Conservation (phyloP, 2,329 filamentous ascomycete genomes). For the Exophiala mesophila region DNA sequence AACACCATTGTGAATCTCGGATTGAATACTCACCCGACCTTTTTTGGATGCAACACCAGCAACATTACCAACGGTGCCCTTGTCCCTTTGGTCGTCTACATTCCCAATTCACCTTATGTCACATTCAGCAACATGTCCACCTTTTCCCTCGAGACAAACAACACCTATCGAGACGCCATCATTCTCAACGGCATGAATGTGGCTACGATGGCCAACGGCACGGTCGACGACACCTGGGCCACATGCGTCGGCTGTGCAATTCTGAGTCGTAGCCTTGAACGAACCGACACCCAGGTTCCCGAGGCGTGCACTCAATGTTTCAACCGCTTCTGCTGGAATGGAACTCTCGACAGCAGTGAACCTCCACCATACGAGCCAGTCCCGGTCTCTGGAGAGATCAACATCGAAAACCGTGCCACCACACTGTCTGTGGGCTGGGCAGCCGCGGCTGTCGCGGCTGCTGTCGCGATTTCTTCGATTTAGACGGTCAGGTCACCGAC, state of each 20-base stretch:
- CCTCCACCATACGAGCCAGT: conserved; percentile 51
- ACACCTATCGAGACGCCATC: conserved; percentile 64
- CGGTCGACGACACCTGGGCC: conserved; percentile 68
- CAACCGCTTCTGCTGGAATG: conserved; percentile 84
- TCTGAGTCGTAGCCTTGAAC: conserved; percentile 66
- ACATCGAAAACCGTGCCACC: conserved; percentile 6
- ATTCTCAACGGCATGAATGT: conserved; percentile 83
- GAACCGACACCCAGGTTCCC: conserved; percentile 66
- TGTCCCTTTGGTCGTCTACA: conserved; percentile 72
- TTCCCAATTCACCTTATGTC: conserved; percentile 80
- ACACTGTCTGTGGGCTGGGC: conserved; percentile 10
- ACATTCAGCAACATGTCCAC: conserved; percentile 66
- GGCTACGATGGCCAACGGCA: conserved; percentile 77
- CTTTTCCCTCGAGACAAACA: conserved; percentile 22
- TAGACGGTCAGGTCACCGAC: too few relatives aligned
- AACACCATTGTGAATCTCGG: conserved; percentile 76
- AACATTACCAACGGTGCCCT: conserved; percentile 56
- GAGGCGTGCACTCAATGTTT: conserved; percentile 73
- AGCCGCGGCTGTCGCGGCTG: conserved; percentile 8
- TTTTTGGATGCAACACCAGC: conserved; percentile 70
- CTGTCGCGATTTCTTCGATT: conserved; percentile 8
- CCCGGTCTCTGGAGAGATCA: conserved; percentile 8
- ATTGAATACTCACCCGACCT: conserved; percentile 67
- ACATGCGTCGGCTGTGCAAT: conserved; percentile 85
- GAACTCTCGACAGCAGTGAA: conserved; percentile 57